Percentiles rank a stretch among this genome's conserved stretches.
Conservation (phyloP, 306 rosid genomes). For the Senna tora region DNA sequence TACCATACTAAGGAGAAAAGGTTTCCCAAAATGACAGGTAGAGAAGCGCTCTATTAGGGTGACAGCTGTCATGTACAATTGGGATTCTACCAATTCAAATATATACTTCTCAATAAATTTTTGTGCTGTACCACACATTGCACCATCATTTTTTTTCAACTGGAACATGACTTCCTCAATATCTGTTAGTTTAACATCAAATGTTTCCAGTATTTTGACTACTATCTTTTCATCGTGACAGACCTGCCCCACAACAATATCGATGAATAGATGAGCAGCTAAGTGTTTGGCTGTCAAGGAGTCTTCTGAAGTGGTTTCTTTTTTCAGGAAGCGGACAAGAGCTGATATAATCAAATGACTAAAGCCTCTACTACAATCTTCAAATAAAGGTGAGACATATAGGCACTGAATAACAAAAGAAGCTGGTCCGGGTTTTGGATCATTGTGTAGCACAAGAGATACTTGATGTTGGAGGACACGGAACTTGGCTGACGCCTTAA, state of each 20-base stretch:
- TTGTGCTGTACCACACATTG: slow-evolving; percentile 56
- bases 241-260: slow-evolving; percentile 66
- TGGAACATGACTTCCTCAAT: slow-evolving; percentile 66
- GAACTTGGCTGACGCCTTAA: slow-evolving; percentile 85
- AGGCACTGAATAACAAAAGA: slow-evolving; percentile 79
- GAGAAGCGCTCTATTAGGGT: slow-evolving; percentile 81
- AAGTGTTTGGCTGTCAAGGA: slow-evolving; percentile 57
- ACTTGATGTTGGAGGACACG: slow-evolving; percentile 87
- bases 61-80: slow-evolving; percentile 69
- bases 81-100: slow-evolving; percentile 58
- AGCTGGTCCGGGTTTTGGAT: slow-evolving; percentile 86
- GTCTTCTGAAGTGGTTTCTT: slow-evolving; percentile 45
- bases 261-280: slow-evolving; percentile 69
- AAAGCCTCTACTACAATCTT: slow-evolving; percentile 69
- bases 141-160: slow-evolving; percentile 41
- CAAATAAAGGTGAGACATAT: slow-evolving; percentile 75
- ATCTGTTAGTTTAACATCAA: slow-evolving; percentile 66
- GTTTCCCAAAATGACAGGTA: slow-evolving; percentile 58
- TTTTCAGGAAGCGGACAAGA: slow-evolving; percentile 66
- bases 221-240: slow-evolving; percentile 73
- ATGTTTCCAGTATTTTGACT: slow-evolving; percentile 69
- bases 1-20: slow-evolving; percentile 75
- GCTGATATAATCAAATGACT: slow-evolving; percentile 85
- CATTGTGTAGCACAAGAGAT: slow-evolving; percentile 71
- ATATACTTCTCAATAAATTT: slow-evolving; percentile 65